A percentile compares a stretch with the other conserved stretches of the same genome.
These are phyloP conservation scores for Multifurca ochricompacta DNA, from an alignment of 768 basidiomycete species.

Conservation along the genomic window DNA sequence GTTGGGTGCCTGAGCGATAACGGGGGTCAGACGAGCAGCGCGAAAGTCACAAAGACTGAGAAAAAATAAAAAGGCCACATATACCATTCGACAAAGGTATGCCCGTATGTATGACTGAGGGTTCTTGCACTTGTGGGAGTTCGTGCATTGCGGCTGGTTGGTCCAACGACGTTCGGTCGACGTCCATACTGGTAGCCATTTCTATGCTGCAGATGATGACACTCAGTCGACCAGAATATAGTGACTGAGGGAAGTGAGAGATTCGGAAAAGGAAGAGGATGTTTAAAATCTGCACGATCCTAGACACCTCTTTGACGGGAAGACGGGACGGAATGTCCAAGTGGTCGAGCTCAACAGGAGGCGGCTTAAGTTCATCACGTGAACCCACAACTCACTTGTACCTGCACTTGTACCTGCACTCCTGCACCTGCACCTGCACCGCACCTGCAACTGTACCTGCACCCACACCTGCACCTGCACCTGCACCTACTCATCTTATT, in stretches of 20 bases:
- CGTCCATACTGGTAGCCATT: conserved; percentile 20
- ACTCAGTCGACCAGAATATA: not conserved
- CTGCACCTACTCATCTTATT: too few relatives aligned
- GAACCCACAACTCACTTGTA: not conserved
- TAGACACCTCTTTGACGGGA: too few relatives aligned
- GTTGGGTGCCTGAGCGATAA: conserved; percentile 3
- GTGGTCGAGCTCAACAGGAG: not conserved
- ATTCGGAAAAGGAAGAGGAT: not conserved
- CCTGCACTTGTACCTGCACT: too few relatives aligned
- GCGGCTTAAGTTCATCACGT: too few relatives aligned
- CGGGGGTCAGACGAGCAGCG: not conserved
- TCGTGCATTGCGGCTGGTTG: not conserved
- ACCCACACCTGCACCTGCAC: too few relatives aligned
- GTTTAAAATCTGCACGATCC: not conserved
- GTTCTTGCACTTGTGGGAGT: conserved; percentile 7
- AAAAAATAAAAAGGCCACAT: not conserved
- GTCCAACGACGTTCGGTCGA: conserved; percentile 8
- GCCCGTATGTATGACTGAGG: not conserved
- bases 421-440: too few relatives aligned
- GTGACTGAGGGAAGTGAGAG: not conserved
- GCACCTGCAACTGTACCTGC: too few relatives aligned
- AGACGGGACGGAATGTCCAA: not conserved
- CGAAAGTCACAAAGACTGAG: not conserved
- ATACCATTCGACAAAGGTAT: conserved; percentile 10
- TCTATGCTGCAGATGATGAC: not conserved